Evolutionary conservation across 2,329 filamentous ascomycete species (phyloP), one percentile per base, ranked within the genome.

Genomic region (Epicoccum nigrum): DNA sequence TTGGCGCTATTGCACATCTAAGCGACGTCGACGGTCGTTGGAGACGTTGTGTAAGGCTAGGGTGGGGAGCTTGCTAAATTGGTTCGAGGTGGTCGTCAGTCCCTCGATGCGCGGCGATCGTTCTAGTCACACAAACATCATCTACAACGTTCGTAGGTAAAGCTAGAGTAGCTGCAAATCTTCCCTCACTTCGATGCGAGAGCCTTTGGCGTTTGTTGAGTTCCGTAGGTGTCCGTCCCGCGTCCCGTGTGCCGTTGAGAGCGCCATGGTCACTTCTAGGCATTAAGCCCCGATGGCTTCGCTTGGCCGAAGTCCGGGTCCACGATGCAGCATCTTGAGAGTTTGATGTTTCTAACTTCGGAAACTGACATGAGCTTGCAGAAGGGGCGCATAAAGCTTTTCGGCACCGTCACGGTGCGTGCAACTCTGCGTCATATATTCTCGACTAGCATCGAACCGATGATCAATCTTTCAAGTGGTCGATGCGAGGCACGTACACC

Each of bases 151-250:
- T 41, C 12, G 32, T 30, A n/a, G 31, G 32, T 23, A 32, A 12
- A 44, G 25, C 32, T 35, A 37, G n/a, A 12, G 39, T 27, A 15
- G 20, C 35, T 25, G 35, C 30, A 45, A 35, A 41, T 23, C n/a
- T 27, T 40, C 28, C 25, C 28, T 39, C 40, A 20, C 16, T 6
- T 39, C 21, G 12, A 38, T 33, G 27, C 15, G 33, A 30, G 31
- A 38, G 25, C 25, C 20, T 20, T 23, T 17, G 49, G 49, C 43
- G 49, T 52, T 52, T 52, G 49, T 52, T 52, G 49, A 46, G 43
- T 9, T 17, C 49, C 42, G 42, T 23, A 5, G 42, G 37, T 42
- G 31, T 19, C 32, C 37, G 42, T 20, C 15, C 30, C 32, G 37
- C 41, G 42, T 20, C 15, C 30, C 32, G 37, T 35, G 30, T 13